Evolutionary conservation across 2,329 filamentous ascomycete genomes (phyloP).

Genomic region (Helminthosporium solani): DNA sequence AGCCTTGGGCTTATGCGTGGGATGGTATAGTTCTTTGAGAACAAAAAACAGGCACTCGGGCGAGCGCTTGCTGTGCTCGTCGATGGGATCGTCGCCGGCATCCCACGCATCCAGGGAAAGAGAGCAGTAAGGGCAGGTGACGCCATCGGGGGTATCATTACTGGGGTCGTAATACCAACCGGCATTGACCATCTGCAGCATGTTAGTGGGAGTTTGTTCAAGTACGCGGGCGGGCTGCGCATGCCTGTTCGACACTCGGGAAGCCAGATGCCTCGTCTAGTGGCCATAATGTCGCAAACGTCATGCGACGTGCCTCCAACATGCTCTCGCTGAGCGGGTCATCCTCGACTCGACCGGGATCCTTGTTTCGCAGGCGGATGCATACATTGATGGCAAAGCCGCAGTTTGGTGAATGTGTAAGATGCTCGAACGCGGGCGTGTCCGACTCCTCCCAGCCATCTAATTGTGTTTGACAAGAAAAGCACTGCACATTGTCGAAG

Average conservation of each 20-base stretch:
- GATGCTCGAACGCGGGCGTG: conserved; percentile 78
- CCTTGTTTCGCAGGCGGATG: conserved; percentile 57
- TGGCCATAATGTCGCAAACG: conserved; percentile 84
- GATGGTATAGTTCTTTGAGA: conserved; percentile 59
- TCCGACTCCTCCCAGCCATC: conserved; percentile 92
- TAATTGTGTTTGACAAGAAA: conserved; percentile 77
- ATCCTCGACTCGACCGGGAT: conserved; percentile 63
- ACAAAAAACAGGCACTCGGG: conserved; percentile 81
- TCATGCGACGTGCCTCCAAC: conserved; percentile 74
- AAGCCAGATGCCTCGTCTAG: conserved; percentile 60
- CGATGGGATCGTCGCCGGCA: conserved; percentile 82
- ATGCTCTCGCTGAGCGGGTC: conserved; percentile 74
- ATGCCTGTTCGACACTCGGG: conserved; percentile 65
- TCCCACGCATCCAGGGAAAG: conserved; percentile 94
- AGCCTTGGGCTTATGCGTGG: conserved; percentile 18
- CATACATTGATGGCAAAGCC: conserved; percentile 73
- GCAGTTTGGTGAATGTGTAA: conserved; percentile 78
- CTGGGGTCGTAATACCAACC: conserved; percentile 94
- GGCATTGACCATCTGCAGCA: conserved; percentile 82
- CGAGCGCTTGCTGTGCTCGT: conserved; percentile 81
- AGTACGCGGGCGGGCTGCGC: conserved; percentile 47
- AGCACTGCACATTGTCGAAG: conserved; percentile 88
- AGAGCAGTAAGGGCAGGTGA: conserved; percentile 87
- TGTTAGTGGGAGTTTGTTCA: conserved; percentile 79
- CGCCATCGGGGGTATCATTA: conserved; percentile 80